phyloP scores from a whole-genome alignment of 352 stramenopile genomes.

The Phytophthora fragariaefolia region DNA sequence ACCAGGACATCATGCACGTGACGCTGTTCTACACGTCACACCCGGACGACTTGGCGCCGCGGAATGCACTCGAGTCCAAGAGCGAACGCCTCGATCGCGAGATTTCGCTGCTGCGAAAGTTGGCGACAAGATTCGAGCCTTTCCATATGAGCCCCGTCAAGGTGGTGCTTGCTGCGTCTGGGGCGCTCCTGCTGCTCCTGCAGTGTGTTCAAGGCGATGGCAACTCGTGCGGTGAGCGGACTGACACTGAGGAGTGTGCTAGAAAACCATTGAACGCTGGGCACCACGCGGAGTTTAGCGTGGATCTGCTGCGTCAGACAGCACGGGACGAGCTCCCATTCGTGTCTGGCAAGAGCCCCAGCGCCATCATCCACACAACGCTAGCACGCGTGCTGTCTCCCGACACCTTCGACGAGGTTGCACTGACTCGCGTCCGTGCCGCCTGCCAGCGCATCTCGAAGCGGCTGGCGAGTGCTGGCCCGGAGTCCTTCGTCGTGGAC shows the following conservation, averaged over 20 bases:
- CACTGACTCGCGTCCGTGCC: constrained; percentile 36
- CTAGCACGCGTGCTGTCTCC: constrained; percentile 57
- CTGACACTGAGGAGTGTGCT: background rate
- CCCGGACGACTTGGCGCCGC: constrained; percentile 52
- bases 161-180: constrained; percentile 56
- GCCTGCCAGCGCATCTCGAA: constrained; percentile 50
- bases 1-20: constrained; percentile 66
- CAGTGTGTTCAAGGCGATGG: constrained; percentile 37
- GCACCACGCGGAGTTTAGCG: constrained; percentile 40
- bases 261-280: constrained; percentile 15
- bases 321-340: constrained; percentile 48
- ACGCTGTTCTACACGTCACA: constrained; percentile 78
- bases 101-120: constrained; percentile 36
- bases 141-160: constrained; percentile 48
- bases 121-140: constrained; percentile 42
- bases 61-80: constrained; percentile 17
- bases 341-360: constrained; percentile 36
- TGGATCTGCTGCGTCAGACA: constrained; percentile 51
- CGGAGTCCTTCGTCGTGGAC: constrained; percentile 32
- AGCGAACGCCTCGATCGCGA: constrained; percentile 35
- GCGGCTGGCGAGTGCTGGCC: constrained; percentile 20
- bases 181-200: constrained; percentile 60
- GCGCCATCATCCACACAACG: constrained; percentile 63
- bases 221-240: background rate
- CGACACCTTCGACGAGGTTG: constrained; percentile 32